phyloP scores from a whole-genome alignment of 176 grass and related monocot genomes.

The Triticum aestivum region IWGSC_CS_RefSeq_v2.1 NC_057798.1:486318111-486318610 shows the following conservation, averaged over 20 bases:
- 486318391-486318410: conserved; percentile 13
- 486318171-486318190: conserved; percentile 13
- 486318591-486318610: conserved; percentile 54
- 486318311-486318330: conserved; percentile 60
- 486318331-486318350: conserved; percentile 58
- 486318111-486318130: neutral
- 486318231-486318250: neutral
- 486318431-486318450: conserved; percentile 67
- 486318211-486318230: neutral
- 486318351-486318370: conserved; percentile 46
- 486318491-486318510: conserved; percentile 80
- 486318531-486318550: conserved; percentile 60
- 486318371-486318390: conserved; percentile 16
- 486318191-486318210: conserved; percentile 4
- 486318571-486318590: conserved; percentile 69
- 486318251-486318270: conserved; percentile 59
- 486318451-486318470: conserved; percentile 70
- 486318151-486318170: conserved; percentile 26
- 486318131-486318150: neutral
- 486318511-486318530: conserved; percentile 89
- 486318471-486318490: conserved; percentile 53
- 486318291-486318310: conserved; percentile 64
- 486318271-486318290: conserved; percentile 68
- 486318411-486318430: conserved; percentile 50
- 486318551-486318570: conserved; percentile 53